phyloP scores from a whole-genome alignment of 345 rosid species.

The Diplotaxis tenuifolia region DNA sequence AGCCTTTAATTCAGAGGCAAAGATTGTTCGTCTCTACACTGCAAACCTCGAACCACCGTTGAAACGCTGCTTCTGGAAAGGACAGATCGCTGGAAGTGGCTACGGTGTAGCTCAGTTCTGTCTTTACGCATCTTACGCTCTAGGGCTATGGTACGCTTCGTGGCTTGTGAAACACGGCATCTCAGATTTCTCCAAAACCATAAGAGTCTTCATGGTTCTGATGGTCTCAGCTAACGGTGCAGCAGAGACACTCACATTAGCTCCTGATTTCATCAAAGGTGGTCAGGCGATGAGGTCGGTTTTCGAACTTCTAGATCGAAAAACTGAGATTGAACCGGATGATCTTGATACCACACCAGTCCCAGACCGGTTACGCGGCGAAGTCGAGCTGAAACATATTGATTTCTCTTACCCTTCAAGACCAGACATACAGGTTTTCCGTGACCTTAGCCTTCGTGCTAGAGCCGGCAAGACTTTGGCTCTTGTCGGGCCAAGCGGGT shows the following conservation, averaged over 20 bases:
- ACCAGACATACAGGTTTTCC: not conserved
- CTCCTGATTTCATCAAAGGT: not conserved
- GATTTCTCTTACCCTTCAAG: not conserved
- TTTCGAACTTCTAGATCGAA: not conserved
- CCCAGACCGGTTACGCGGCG: not conserved
- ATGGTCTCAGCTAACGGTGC: not conserved
- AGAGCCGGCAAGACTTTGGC: not conserved
- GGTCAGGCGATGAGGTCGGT: not conserved
- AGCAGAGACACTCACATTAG: not conserved
- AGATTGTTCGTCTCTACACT: not conserved
- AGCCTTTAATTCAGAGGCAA: not conserved
- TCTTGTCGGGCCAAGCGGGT: not conserved
- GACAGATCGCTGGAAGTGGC: not conserved
- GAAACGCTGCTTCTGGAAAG: not conserved
- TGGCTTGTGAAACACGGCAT: not conserved
- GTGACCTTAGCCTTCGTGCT: not conserved
- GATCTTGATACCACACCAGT: not conserved
- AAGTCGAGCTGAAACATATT: not conserved
- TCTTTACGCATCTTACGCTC: not conserved
- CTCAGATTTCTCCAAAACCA: not conserved
- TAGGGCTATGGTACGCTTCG: not conserved
- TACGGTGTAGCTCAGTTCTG: not conserved
- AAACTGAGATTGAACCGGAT: not conserved
- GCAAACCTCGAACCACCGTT: not conserved
- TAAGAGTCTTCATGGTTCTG: not conserved